Conservation (phyloP, 1,284 basidiomycete genomes). For the Pyrrhoderma noxium region DNA sequence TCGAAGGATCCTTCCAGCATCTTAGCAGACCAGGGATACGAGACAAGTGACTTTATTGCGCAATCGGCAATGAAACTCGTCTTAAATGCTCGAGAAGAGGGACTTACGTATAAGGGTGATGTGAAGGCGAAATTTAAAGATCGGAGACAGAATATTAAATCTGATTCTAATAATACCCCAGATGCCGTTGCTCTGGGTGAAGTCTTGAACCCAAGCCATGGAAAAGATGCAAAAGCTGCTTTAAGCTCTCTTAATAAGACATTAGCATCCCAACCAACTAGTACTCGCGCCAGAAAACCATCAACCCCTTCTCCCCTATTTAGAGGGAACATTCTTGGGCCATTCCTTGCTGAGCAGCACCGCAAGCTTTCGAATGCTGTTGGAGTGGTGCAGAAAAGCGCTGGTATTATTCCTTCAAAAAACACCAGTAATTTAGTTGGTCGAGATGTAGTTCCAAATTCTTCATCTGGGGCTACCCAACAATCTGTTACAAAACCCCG, state of each 20-base stretch:
- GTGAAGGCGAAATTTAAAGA: conserved; percentile 41
- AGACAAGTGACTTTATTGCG: conserved; percentile 54
- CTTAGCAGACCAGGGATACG: conserved; percentile 57
- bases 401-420: conserved; percentile 13
- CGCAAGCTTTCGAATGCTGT: conserved; percentile 30
- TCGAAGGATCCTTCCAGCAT: conserved; percentile 73
- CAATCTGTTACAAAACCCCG: conserved; percentile 25
- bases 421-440: conserved; percentile 5
- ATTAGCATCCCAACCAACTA: conserved; percentile 25
- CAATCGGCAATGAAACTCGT: conserved; percentile 68
- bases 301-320: conserved; percentile 19
- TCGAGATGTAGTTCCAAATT: conserved; percentile 20
- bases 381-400: conserved; percentile 25
- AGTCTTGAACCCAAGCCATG: conserved; percentile 19
- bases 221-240: conserved; percentile 15
- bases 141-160: conserved; percentile 30
- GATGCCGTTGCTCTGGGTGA: conserved; percentile 15
- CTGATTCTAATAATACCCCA: conserved; percentile 17
- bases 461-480: conserved; percentile 18
- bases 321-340: conserved; percentile 51
- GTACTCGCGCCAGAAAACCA: not conserved
- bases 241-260: conserved; percentile 19
- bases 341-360: conserved; percentile 47
- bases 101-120: conserved; percentile 36
- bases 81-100: conserved; percentile 62